Conservation (phyloP, 1,284 basidiomycete species). For the Vanrija sp. region DNA sequence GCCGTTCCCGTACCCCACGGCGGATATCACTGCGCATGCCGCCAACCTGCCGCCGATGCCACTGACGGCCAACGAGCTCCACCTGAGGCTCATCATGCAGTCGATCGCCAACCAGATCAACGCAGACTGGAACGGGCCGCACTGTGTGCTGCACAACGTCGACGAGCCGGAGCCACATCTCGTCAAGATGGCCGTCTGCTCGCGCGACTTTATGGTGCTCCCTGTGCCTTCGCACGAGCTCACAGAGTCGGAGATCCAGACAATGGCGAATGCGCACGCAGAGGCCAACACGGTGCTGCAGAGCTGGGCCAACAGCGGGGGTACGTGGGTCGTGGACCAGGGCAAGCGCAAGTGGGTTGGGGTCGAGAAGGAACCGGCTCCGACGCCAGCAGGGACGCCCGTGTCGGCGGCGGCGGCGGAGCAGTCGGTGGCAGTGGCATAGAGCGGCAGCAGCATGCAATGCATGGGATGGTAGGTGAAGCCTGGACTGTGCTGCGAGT, state of each 20-base stretch:
- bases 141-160: slow-evolving; percentile 36
- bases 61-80: slow-evolving; percentile 37
- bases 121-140: slow-evolving; percentile 34
- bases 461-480: too few relatives aligned
- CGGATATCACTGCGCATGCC: slow-evolving; percentile 1
- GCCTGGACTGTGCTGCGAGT: too few relatives aligned
- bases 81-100: slow-evolving; percentile 50
- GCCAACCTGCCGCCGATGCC: slow-evolving; percentile 18
- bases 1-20: slow-evolving; percentile 38
- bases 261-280: slow-evolving; percentile 66
- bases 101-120: slow-evolving; percentile 44
- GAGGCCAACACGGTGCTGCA: slow-evolving; percentile 64
- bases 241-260: slow-evolving; percentile 27
- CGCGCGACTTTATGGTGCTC: slow-evolving; percentile 65
- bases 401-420: too few relatives aligned
- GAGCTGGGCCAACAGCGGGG: slow-evolving; percentile 31
- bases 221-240: slow-evolving; percentile 52
- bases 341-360: slow-evolving; percentile 26
- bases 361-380: slow-evolving; percentile 13
- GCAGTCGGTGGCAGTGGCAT: too few relatives aligned
- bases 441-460: too few relatives aligned
- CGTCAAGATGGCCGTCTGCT: slow-evolving; percentile 54
- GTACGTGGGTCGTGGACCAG: slow-evolving; percentile 23
- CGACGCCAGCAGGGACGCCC: too few relatives aligned
- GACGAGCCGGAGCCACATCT: slow-evolving; percentile 60